Evolutionary conservation across 176 grass and related monocot genomes (phyloP).

Genomic region (Bolboschoenus planiculmis): DNA sequence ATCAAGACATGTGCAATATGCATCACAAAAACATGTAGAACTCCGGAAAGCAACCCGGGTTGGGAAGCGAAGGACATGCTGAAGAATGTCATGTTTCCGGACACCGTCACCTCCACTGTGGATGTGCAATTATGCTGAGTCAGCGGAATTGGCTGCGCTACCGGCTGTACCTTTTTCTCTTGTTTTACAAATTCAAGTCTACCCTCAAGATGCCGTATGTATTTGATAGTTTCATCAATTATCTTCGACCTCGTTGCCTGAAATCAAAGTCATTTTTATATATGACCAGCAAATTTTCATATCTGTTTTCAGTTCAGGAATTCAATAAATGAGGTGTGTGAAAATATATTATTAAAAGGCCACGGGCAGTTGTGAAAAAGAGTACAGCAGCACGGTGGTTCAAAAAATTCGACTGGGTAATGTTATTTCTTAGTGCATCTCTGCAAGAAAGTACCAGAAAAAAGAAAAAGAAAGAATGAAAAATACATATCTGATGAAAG

Average conservation of each 20-base stretch:
- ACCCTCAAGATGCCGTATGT: slow-evolving; percentile 2
- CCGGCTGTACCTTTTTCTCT: not conserved
- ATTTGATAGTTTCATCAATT: slow-evolving; percentile 10
- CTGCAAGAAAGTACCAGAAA: no score
- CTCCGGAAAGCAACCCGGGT: not conserved
- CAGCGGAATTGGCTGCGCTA: not conserved
- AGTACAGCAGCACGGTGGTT: no score
- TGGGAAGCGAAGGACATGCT: slow-evolving; percentile 5
- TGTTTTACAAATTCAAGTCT: not conserved
- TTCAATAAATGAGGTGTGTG: no score
- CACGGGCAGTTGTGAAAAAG: no score
- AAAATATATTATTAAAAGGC: no score
- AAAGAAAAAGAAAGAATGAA: no score
- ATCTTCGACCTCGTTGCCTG: slow-evolving; percentile 18
- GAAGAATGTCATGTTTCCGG: not conserved
- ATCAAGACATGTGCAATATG: not conserved
- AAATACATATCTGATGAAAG: no score
- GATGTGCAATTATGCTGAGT: not conserved
- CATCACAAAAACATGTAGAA: not conserved
- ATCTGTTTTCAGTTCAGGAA: not conserved
- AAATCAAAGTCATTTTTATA: not conserved
- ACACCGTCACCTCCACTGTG: not conserved
- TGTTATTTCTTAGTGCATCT: no score
- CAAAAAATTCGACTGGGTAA: no score
- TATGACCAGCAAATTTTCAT: not conserved